Evolutionary conservation across 257 asterid genomes (phyloP), one percentile per base, ranked within the genome.

Genomic region (Solanum microdontum): DNA sequence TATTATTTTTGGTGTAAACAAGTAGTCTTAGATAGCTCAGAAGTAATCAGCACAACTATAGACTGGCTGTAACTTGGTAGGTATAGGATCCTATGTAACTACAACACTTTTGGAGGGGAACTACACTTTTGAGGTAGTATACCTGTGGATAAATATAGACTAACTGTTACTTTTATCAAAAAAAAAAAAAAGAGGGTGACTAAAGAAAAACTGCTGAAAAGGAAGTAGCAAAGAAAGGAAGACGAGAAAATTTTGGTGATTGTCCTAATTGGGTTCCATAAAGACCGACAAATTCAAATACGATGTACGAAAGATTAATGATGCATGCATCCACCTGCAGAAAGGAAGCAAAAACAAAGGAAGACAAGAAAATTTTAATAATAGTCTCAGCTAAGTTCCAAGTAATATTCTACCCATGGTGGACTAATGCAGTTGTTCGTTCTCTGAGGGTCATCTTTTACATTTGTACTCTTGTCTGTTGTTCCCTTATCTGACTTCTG

Each of bases 361-460:
- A 17, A 82, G 7, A 11, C 19, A 17, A 80, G 15, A 28, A 28
- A 28, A 9, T 45, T 48, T 80, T 80, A 51, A 30, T 80, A 80
- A 17, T 45, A 28, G 40, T 80, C 85, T 13, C 39, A 48, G 85
- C 15, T 80, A 80, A 48, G 43, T 80, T 80, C 28, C 40, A 70
- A 87, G 37, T 70, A 69, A 87, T 68, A 87, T 82, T 17, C 91
- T 92, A 97, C 99, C 95, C 92, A 92, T 43, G 90, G 93, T 82
- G 90, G 64, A 77, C 88, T 37, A 32, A 76, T 13, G n/a, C 94
- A 88, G 55, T 32, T 80, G 82, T 88, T 87, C 62, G 82, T 62
- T 70, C 45, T 88, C 88, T 90, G 85, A 14, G 91, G 90, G 89
- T 83, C 64, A 32, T 72, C 88, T 40, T 89, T 79, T 64, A 86